Evolutionary conservation across 2,329 filamentous ascomycete species (phyloP), one percentile per base, ranked within the genome.

Genomic region (Chlorencoelia australis): DNA sequence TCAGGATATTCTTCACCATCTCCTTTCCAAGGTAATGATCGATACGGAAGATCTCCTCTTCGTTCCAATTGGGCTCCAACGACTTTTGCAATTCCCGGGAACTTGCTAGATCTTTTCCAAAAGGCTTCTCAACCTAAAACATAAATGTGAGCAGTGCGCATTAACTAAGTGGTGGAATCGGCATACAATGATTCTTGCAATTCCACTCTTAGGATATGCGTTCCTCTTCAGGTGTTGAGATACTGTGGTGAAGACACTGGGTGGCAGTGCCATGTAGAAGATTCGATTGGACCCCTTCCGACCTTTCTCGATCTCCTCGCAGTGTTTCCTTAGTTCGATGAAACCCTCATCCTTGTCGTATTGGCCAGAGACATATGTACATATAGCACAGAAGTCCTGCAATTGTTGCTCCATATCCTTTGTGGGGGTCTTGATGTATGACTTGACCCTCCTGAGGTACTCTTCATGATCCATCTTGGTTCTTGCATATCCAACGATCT

Each of bases 1-100:
- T 95, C 49, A 98, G 73, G 51, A 98, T 93, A 67, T 98, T 98
- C 79, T 98, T 98, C 56, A 98, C 91, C 91, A 98, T 98, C 67
- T 98, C 91, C 73, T 98, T 98, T 55, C 93, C 93, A 31, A 98
- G 77, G 64, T 98, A 98, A 68, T 98, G 91, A 62, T 98, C 91
- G 56, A 98, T 98, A 58, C 91, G 87, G 79, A 93, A 98, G 50
- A 98, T 80, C 67, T 98, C 91, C 36, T 96, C 89, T 65, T 98
- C 93, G 58, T 84, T 91, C 93, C 91, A 98, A 67, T 98, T 87
- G 28, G 91, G 91, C 59, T 89, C 85, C 46, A 98, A 76, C 6
- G 91, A 93, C 62, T 84, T 87, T 60, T 96, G 89, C 43, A 98
- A 75, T 64, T 94, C 86, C 42, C 91, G 80, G 36, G 91, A 96